Evolutionary conservation across 306 rosid species (phyloP).

Genomic region (Ochetophila trinervis): DNA sequence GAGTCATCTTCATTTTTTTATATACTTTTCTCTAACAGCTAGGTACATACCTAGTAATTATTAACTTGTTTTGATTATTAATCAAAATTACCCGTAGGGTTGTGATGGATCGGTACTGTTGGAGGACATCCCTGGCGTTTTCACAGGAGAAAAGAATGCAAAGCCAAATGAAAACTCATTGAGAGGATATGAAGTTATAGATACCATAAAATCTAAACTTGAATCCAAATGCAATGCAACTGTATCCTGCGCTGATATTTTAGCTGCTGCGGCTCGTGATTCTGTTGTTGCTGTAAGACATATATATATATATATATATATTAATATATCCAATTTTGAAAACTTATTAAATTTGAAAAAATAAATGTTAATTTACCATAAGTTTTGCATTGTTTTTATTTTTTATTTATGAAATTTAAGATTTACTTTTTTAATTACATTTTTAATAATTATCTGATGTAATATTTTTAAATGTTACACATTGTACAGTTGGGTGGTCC

Average conservation of each 20-base stretch:
- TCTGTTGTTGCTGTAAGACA: constrained; percentile 15
- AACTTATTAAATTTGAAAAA: background rate
- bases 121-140: constrained; percentile 21
- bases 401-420: too few species aligned
- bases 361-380: background rate
- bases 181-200: constrained; percentile 33
- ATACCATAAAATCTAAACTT: constrained; percentile 16
- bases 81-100: constrained; percentile 9
- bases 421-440: too few species aligned
- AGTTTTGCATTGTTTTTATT: background rate
- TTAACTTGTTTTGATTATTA: background rate
- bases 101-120: constrained; percentile 40
- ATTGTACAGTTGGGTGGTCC: constrained; percentile 23
- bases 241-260: constrained; percentile 38
- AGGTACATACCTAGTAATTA: too few species aligned
- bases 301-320: background rate
- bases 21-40: too few species aligned
- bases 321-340: background rate
- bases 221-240: constrained; percentile 24
- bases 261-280: constrained; percentile 36
- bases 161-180: constrained; percentile 24
- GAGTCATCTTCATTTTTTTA: too few species aligned
- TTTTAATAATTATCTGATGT: too few species aligned
- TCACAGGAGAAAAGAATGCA: constrained; percentile 38
- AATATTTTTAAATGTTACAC: background rate